Evolutionary conservation across 306 rosid species (phyloP).

Genomic region (Inga leiocalycina): DNA sequence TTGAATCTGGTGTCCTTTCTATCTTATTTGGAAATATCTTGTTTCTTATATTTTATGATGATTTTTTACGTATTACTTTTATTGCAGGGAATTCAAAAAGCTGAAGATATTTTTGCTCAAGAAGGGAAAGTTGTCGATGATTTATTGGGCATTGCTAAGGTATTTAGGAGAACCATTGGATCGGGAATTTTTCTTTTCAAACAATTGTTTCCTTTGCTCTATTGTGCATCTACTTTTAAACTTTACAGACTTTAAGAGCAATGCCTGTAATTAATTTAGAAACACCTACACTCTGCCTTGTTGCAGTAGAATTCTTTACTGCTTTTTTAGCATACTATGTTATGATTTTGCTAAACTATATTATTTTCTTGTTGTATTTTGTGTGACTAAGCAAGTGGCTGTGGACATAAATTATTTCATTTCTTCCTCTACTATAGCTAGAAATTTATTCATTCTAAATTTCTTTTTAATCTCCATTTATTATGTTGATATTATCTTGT

Average conservation of each 20-base stretch:
- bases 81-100: conserved; percentile 75
- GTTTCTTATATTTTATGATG: conserved; percentile 26
- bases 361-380: conserved; percentile 7
- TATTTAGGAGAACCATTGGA: conserved; percentile 31
- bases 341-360: conserved; percentile 23
- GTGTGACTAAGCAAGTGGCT: background rate
- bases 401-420: background rate
- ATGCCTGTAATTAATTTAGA: conserved; percentile 93
- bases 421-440: background rate
- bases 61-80: conserved; percentile 21
- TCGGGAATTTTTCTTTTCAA: background rate
- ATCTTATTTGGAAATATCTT: conserved; percentile 29
- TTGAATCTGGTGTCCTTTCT: conserved; percentile 61
- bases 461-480: background rate
- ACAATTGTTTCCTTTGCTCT: background rate
- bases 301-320: conserved; percentile 42
- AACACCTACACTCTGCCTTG: conserved; percentile 89
- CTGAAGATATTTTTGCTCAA: conserved; percentile 61
- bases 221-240: background rate
- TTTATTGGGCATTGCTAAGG: conserved; percentile 91
- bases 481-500: background rate
- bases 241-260: conserved; percentile 75
- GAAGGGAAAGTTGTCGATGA: conserved; percentile 71
- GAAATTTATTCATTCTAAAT: too few relatives aligned
- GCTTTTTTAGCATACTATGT: background rate